Evolutionary conservation across 2,329 filamentous ascomycete genomes (phyloP), one percentile per base, ranked within the genome.

Genomic region (Colletotrichum orchidophilum): DNA sequence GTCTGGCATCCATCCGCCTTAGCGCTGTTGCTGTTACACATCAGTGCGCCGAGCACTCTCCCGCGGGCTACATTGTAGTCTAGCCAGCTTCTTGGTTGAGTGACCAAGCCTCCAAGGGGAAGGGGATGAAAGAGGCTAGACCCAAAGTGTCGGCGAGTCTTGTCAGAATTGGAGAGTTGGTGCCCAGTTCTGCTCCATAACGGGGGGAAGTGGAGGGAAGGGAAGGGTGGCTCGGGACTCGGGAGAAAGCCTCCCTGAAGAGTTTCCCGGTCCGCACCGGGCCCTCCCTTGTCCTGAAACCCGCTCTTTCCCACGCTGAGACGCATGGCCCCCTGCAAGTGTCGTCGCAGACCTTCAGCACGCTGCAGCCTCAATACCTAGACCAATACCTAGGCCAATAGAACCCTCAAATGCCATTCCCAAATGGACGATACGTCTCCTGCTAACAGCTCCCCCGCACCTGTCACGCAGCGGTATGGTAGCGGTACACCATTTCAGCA

Each of bases 271-370:
- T 49, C 15, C 42, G 61, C 68, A 54, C 13, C 53, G 50, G 66
- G 54, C 49, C 59, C 60, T 57, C 33, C 70, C 71, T 49, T 72
- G 71, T 60, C 55, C 69, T 73, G 71, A 73, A 73, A 73, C 71
- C 71, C 71, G 71, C 63, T 73, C 71, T 72, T 69, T 60, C 68
- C 52, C 42, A 69, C 55, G 68, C 71, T 73, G 71, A 73, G 71
- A 73, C 71, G 71, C 60, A 65, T 61, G 33, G 39, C 15, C 60
- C 71, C 71, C 68, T 73, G 71, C 35, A 61, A 62, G 66, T 69
- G 33, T 64, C 26, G 69, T 67, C 69, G 68, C 71, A 71, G 67
- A 53, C 27, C 54, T 66, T 52, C 42, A 46, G 18, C 35, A 35
- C 39, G 42, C 31, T 33, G 31, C 12, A n/a, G n/a, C n/a, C n/a